Evolutionary conservation across 2,329 filamentous ascomycete species (phyloP), one percentile per base, ranked within the genome.

Genomic region (Dactylella cylindrospora): DNA sequence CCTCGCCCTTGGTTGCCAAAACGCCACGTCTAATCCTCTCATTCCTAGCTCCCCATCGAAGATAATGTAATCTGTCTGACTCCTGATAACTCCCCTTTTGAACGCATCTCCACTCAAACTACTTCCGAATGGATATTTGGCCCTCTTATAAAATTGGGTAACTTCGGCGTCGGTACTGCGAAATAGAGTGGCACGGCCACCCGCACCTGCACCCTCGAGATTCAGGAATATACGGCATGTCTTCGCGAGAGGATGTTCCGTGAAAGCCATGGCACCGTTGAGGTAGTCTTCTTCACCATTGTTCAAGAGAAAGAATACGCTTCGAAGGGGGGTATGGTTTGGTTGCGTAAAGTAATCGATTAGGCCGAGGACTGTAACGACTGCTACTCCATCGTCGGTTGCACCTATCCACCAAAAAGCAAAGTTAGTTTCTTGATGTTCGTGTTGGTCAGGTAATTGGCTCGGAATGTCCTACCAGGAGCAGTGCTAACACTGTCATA

Each of bases 211-310:
- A 9, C 93, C 93, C 73, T 98, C 93, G 12, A 98, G 81, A 68
- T 98, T 98, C 66, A 97, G 76, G 70, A 98, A 97, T 0, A 88
- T 64, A 65, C 67, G 86, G 7, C 88, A 81, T 53, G 94, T 86
- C 46, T 82, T 82, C 8, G 88, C 83, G 65, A 95, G 78, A 0
- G 90, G 87, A 71, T 90, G 89, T 67, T 89, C 83, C 22, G 86
- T 84, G 70, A 94, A 96, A 4, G 86, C 90, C 61, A 83, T 81
- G 5, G 91, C 90, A 0, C 93, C 93, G 66, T 94, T 88, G 8
- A 97, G 76, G 28, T 84, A 93, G 69, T 97, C 91, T 71, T 98
- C 93, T 71, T 98, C 93, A 28, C 87, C 91, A 70, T 97, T 96
- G 77, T 98, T 98, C 70, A 97, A 80, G 22, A 97, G 78, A 7